Evolutionary conservation across 2,329 filamentous ascomycete genomes (phyloP), one percentile per base, ranked within the genome.

Genomic region (Hymenotorrendiella dingleyae): DNA sequence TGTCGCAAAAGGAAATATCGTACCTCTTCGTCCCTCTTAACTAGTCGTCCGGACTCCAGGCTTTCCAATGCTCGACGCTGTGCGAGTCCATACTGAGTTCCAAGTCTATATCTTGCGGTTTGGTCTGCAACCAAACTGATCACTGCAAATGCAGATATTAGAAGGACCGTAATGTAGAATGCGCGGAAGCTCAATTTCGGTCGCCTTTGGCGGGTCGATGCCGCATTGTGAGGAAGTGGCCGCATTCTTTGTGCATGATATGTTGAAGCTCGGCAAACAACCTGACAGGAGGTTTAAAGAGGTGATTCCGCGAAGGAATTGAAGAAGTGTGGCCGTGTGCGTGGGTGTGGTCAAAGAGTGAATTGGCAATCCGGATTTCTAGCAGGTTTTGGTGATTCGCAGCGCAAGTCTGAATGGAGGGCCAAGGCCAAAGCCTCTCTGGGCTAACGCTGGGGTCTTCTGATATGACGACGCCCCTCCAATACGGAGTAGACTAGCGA

Each of bases 1-100:
- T 27, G 5, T 17, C 3, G 8, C 14, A 16, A 11, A 36, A 37
- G 20, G n/a, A 12, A 4, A 29, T 24, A 24, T 3, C 16, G 12
- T 16, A 62, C 60, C 53, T 63, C 60, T 47, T 60, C 53, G 32
- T 62, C 59, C 34, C 53, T 50, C 46, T 59, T 60, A 28, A 57
- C 39, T 4, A 56, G 40, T 53, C 47, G 47, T 20, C 40, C 46
- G 40, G 33, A 20, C 47, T 58, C 56, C 33, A 55, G 28, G 21
- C 43, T 39, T 24, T 50, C 49, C 33, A 62, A 32, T 10, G 55
- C 53, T 39, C 54, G 52, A 32, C 50, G 51, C 41, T 59, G 54
- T 37, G 53, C 44, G 32, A 43, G 21, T 24, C 57, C 57, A 53
- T 56, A 57, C 36, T 57, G 44, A 20, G 37, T 29, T 14, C 58